Base-by-base conservation (phyloP, 257 asterid species). In the Penstemon barbatus region DNA sequence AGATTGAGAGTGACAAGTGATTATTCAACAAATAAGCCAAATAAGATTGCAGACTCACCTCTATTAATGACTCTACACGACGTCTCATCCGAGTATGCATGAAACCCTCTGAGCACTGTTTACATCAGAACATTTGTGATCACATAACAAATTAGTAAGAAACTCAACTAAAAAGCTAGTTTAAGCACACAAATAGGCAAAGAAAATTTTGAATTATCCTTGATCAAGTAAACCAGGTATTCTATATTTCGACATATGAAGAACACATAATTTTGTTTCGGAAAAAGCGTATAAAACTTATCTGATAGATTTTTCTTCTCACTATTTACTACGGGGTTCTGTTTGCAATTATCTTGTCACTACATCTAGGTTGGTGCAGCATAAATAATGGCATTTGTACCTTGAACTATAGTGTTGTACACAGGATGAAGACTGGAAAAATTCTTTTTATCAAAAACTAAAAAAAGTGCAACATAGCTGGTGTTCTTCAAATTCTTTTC, bases 51-150 rank as follows among this genome's bases (percentile, higher is more conserved):
- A 63, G 42, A 56, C 79, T 68, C 73, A 90, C 98, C 93, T 84
- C 89, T 83, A 92, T 92, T 72, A 88, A 69, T 55, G 97, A 85
- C 68, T 93, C 97, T 65, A 93, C 98, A 63, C 93, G 90, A 25
- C 96, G 93, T 78, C 98, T 85, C 98, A 93, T 90, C 75, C 98
- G 86, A 57, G 98, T 90, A 72, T 93, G 98, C 98, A 90, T 90
- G 87, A 93, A 93, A 74, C 94, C 95, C 79, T 90, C 96, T 18
- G 98, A 90, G 58, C 95, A 85, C 98, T 93, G 94, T 65, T 65
- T 52, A 72, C 65, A 70, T 63, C 62, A 77, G 61, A 64, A 66
- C 41, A 69, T 11, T 64, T 12, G 73, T 60, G 71, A 40, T 70
- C 8, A 65, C 8, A 42, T 62, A 62, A 61, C 11, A 62, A 58